phyloP scores from a whole-genome alignment of 106 monocot species.

The Iris macrosiphon region DNA sequence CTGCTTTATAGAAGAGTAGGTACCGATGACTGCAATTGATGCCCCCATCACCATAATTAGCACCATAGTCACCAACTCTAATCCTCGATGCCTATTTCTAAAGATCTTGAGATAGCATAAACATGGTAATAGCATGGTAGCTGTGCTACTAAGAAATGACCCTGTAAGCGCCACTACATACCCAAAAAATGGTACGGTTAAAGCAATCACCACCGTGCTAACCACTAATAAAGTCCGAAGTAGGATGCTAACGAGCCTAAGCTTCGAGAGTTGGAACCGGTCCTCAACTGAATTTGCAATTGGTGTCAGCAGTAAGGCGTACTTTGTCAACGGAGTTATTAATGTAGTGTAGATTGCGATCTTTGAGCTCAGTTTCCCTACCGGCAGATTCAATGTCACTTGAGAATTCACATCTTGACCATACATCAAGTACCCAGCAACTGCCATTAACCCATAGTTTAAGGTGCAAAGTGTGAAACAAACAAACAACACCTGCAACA shows the following conservation, averaged over 20 bases:
- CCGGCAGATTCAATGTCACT: slow-evolving; percentile 46
- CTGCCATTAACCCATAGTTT: slow-evolving; percentile 45
- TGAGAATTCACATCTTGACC: slow-evolving; percentile 39
- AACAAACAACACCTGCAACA: slow-evolving; percentile 47
- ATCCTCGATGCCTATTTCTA: slow-evolving; percentile 12
- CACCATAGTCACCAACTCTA: slow-evolving; percentile 24
- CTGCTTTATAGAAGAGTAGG: slow-evolving; percentile 50
- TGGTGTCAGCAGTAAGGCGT: slow-evolving; percentile 49
- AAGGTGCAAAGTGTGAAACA: slow-evolving; percentile 57
- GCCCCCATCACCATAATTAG: slow-evolving; percentile 39
- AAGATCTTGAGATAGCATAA: slow-evolving; percentile 79
- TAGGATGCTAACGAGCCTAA: slow-evolving; percentile 7
- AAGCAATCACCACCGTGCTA: slow-evolving; percentile 27
- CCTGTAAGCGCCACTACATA: slow-evolving; percentile 41
- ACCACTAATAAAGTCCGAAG: slow-evolving; percentile 30
- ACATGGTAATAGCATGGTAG: slow-evolving; percentile 45
- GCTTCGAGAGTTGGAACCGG: slow-evolving; percentile 26
- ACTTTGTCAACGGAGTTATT: slow-evolving; percentile 72
- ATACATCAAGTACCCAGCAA: slow-evolving; percentile 62
- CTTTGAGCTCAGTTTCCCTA: slow-evolving; percentile 44
- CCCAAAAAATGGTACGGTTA: slow-evolving; percentile 39
- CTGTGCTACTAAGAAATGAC: slow-evolving; percentile 31
- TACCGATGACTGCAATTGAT: slow-evolving; percentile 44
- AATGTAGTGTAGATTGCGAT: slow-evolving; percentile 82
- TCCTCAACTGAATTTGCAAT: slow-evolving; percentile 39